Evolutionary conservation across 257 asterid species (phyloP).

Genomic region (Parsonsia alboflavescens): DNA sequence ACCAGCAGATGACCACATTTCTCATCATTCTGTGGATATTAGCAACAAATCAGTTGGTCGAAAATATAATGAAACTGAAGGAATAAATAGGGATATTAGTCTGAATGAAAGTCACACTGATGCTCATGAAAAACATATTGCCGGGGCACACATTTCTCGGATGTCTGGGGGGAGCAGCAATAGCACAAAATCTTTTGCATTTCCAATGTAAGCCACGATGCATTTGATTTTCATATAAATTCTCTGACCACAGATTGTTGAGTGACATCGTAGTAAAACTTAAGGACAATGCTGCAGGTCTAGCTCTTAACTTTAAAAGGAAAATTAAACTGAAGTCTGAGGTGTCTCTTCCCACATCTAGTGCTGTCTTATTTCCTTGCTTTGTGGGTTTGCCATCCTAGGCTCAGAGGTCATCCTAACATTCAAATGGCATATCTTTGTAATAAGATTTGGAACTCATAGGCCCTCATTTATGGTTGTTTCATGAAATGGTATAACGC

Average conservation of each 20-base stretch:
- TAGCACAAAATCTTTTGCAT: slow-evolving; percentile 54
- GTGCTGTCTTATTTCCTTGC: not conserved
- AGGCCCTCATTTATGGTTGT: not conserved
- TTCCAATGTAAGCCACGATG: slow-evolving; percentile 31
- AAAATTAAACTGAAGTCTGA: not conserved
- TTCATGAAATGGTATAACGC: not conserved
- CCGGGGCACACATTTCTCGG: slow-evolving; percentile 14
- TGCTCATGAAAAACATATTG: not conserved
- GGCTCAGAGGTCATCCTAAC: not conserved
- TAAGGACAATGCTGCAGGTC: not conserved
- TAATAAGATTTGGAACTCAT: not conserved
- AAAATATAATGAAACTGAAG: slow-evolving; percentile 22
- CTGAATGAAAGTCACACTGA: slow-evolving; percentile 29
- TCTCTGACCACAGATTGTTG: not conserved
- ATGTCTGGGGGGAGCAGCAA: slow-evolving; percentile 34
- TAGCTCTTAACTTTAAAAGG: not conserved
- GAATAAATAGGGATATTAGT: slow-evolving; percentile 29
- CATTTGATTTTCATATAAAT: not conserved
- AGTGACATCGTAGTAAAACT: not conserved
- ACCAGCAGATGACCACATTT: not conserved
- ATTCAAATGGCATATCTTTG: not conserved
- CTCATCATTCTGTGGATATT: slow-evolving; percentile 33
- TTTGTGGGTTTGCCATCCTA: not conserved
- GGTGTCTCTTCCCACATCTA: not conserved
- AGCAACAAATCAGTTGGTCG: not conserved